Percentiles rank a stretch among this genome's conserved stretches.
Conservation (phyloP, 495 filamentous ascomycete genomes). For the Penicillium macrosclerotiorum region DNA sequence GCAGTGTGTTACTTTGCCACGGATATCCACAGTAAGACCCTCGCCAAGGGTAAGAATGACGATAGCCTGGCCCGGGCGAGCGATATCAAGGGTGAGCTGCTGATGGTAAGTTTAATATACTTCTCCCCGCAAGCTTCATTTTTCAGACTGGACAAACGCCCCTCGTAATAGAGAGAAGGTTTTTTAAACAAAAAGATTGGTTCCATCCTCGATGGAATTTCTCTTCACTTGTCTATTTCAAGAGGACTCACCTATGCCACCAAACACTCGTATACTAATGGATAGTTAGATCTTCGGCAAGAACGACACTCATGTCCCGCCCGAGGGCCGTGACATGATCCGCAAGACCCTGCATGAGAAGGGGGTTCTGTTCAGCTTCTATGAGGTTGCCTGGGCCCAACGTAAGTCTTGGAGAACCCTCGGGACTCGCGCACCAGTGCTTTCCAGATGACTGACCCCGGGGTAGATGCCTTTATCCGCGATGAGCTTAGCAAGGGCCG, state of each 20-base stretch:
- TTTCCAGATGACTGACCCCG: not conserved
- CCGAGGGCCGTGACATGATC: slow-evolving; percentile 82
- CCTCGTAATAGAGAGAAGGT: no score
- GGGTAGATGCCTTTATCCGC: slow-evolving; percentile 81
- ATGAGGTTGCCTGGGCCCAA: slow-evolving; percentile 89
- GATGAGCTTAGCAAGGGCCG: slow-evolving; percentile 91
- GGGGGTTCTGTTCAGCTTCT: slow-evolving; percentile 74
- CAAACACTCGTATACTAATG: no score
- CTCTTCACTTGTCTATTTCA: no score
- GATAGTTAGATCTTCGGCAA: slow-evolving; percentile 73
- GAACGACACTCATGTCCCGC: slow-evolving; percentile 85
- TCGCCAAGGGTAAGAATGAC: slow-evolving; percentile 69
- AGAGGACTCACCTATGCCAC: no score
- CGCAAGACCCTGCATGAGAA: slow-evolving; percentile 76
- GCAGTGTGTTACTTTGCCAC: slow-evolving; percentile 91
- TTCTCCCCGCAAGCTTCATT: not conserved
- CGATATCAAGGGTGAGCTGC: slow-evolving; percentile 77
- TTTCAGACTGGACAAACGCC: no score
- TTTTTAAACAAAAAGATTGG: no score
- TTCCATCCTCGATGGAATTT: no score
- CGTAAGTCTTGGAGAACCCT: slow-evolving; percentile 60
- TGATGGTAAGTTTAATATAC: slow-evolving; percentile 51
- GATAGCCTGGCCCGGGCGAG: slow-evolving; percentile 59
- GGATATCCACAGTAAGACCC: slow-evolving; percentile 75
- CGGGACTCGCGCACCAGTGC: no score